These are phyloP conservation scores for Pigoraptor vietnamica DNA, from an alignment of 78 protist genomes.

Conservation along the genomic window DNA sequence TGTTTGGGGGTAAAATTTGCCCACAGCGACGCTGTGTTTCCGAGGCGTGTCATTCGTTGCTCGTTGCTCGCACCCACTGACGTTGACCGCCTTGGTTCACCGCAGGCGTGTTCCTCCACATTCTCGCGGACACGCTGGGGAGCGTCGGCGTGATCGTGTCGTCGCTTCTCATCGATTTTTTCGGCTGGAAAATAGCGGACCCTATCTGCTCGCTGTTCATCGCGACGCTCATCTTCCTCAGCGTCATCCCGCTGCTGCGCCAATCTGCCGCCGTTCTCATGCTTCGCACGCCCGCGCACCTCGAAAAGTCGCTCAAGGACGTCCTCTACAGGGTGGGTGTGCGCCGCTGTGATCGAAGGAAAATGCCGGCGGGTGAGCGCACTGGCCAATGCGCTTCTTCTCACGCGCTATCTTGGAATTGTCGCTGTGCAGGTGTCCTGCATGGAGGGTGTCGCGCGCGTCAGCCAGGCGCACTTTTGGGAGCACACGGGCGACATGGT, in stretches of 20 bases:
- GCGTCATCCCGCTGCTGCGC: constrained; percentile 74
- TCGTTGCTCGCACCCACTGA: too few species aligned
- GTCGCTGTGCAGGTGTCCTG: neutral
- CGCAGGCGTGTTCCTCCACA: constrained; percentile 86
- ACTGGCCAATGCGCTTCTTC: neutral
- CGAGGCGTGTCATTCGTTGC: neutral
- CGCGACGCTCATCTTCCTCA: constrained; percentile 63
- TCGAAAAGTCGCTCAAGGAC: neutral
- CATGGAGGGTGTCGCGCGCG: constrained; percentile 11
- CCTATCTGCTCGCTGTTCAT: constrained; percentile 85
- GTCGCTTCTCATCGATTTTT: constrained; percentile 64
- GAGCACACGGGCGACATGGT: constrained; percentile 8
- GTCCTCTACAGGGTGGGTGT: constrained; percentile 5
- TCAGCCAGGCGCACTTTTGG: constrained; percentile 35
- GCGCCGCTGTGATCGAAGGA: neutral
- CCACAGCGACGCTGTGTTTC: neutral
- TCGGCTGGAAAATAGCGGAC: constrained; percentile 79
- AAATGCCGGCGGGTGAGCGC: too few species aligned
- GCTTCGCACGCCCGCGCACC: constrained; percentile 61
- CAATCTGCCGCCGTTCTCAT: constrained; percentile 42
- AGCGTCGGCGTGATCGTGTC: constrained; percentile 91
- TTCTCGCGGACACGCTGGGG: constrained; percentile 95
- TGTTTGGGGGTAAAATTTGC: neutral
- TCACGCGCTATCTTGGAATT: neutral
- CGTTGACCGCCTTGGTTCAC: too few species aligned